Evolutionary conservation across 331 rosid species (phyloP).

Genomic region (Malus hybrid): DNA sequence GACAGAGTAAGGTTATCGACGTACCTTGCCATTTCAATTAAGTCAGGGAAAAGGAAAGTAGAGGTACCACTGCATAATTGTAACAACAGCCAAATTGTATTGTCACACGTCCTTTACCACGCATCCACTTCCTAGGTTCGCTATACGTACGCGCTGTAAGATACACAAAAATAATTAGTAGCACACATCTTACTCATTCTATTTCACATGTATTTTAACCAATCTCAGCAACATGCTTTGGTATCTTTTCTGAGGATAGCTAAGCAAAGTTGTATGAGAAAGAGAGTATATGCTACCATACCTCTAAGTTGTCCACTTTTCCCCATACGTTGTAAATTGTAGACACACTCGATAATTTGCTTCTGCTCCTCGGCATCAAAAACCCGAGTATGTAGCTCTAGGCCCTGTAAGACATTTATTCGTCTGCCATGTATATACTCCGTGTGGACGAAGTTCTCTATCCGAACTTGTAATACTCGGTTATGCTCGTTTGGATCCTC

Average conservation of each 20-base stretch:
- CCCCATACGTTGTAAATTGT: slow-evolving; percentile 41
- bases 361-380: slow-evolving; percentile 37
- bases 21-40: neutral
- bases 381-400: slow-evolving; percentile 44
- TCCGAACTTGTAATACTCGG: slow-evolving; percentile 18
- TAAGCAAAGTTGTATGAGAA: slow-evolving; percentile 1
- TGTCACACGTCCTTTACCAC: slow-evolving; percentile 84
- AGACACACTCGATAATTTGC: slow-evolving; percentile 31
- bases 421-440: slow-evolving; percentile 30
- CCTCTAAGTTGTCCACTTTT: slow-evolving; percentile 38
- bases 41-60: neutral
- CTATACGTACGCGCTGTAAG: slow-evolving; percentile 66
- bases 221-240: neutral
- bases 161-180: neutral
- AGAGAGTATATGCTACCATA: neutral
- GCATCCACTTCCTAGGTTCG: slow-evolving; percentile 92
- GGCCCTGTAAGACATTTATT: slow-evolving; percentile 37
- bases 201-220: neutral
- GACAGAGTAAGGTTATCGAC: neutral
- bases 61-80: slow-evolving; percentile 67
- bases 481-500: slow-evolving; percentile 27
- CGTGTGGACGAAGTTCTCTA: slow-evolving; percentile 13
- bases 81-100: slow-evolving; percentile 92
- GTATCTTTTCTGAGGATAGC: neutral
- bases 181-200: neutral